Conservation (phyloP, 1,284 basidiomycete species). For the Boletus smithii region DNA sequence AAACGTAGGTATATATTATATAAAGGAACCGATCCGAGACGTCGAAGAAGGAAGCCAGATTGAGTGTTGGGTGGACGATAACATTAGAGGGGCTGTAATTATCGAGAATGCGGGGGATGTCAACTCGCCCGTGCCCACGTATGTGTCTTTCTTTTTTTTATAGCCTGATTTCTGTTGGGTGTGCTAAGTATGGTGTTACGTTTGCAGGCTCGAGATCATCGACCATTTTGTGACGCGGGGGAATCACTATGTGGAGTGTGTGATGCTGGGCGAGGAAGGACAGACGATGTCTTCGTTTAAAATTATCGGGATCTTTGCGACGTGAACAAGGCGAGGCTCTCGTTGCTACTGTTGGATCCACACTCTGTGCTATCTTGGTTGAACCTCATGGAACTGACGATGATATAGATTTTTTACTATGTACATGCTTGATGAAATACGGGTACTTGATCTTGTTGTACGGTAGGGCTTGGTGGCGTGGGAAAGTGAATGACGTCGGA, state of each 20-base stretch:
- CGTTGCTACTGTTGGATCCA: neutral
- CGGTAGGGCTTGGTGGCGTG: slow-evolving; percentile 15
- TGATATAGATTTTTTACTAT: slow-evolving; percentile 8
- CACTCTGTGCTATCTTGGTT: neutral
- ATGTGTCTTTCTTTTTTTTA: slow-evolving; percentile 33
- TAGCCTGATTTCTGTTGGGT: neutral
- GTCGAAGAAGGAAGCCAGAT: slow-evolving; percentile 62
- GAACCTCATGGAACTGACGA: neutral
- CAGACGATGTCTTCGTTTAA: slow-evolving; percentile 72
- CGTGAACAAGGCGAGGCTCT: slow-evolving; percentile 43
- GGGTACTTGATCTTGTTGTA: neutral
- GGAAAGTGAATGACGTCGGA: slow-evolving; percentile 21
- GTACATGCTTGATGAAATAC: neutral
- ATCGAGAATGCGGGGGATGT: slow-evolving; percentile 62
- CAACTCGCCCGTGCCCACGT: slow-evolving; percentile 51
- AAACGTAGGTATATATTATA: slow-evolving; percentile 77
- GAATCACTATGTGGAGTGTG: slow-evolving; percentile 84
- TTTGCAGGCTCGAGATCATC: slow-evolving; percentile 67
- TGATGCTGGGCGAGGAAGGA: slow-evolving; percentile 78
- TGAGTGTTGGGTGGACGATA: slow-evolving; percentile 87
- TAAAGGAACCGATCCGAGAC: slow-evolving; percentile 54
- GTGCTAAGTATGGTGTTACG: slow-evolving; percentile 1
- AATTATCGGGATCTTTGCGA: slow-evolving; percentile 79
- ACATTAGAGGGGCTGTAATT: slow-evolving; percentile 57
- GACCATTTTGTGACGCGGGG: slow-evolving; percentile 75